Base-by-base conservation (phyloP, 139 green algal species). In the Tetradesmus obliquus region DNA sequence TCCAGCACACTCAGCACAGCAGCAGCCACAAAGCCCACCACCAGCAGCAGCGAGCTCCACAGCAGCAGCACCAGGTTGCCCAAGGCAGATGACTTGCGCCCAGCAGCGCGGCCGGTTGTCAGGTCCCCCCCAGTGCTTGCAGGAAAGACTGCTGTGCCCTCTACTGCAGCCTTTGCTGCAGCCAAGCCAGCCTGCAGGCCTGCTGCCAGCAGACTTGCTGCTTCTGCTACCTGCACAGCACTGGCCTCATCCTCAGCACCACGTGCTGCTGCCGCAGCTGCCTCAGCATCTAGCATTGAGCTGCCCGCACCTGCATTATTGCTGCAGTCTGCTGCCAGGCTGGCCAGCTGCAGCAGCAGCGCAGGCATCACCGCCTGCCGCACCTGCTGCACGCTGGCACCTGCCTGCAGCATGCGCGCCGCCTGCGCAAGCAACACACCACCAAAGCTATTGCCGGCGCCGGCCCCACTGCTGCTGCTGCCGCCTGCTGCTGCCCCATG, bases 391-490 rank as follows among this genome's bases (percentile, higher is more conserved):
- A 60, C 82, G 1, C 55, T 72, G 51, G 20, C 60, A 24, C 82
- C 82, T 55, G 82, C 55, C 24, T 87, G 55, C 20, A 87, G 82
- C 82, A 87, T 87, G 7, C n/a, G 20, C 5, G 82, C 82, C 74
- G 82, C 24, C 17, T 72, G 60, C 55, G 2, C 55, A 20, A 71
- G 17, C 5, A 87, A 20, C 54, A 72, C 55, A 20, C 19, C 20
- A 20, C 60, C n/a, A 13, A 24, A 19, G 10, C 51, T 72, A 5
- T 55, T 51, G 19, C 55, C 15, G 5, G 1, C 2, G 55, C 13
- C 17, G 55, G 13, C 82, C 5, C 20, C 53, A 20, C 10, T 24
- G 81, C 55, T 19, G 55, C 24, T 74, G 82, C 81, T 55, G 20
- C 19, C 7, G 45, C 13, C 54, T 20, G 6, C 45, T 72, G 20